Conservation (phyloP, 106 monocot genomes). For the Agapanthus africanus region DNA sequence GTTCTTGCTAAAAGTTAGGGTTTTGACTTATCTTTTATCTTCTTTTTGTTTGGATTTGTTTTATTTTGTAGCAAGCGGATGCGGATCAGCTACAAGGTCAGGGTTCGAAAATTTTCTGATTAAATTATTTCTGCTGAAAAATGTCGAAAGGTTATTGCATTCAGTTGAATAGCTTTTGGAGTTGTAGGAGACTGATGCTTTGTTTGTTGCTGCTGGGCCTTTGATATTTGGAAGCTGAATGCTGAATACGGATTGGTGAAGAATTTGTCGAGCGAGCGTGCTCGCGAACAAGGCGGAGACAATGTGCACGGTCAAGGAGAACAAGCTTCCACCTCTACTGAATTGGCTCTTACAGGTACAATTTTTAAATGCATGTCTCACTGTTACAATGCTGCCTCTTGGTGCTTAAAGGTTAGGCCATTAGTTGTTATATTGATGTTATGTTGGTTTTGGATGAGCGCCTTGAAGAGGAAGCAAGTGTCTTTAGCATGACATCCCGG, state of each 20-base stretch:
- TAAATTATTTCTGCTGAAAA: background rate
- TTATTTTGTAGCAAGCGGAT: conserved; percentile 47
- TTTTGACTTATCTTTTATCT: too few species aligned
- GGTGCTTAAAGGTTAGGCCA: background rate
- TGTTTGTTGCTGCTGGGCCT: background rate
- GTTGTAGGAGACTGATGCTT: background rate
- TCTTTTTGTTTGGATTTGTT: background rate
- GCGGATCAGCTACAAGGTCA: conserved; percentile 82
- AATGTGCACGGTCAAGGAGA: conserved; percentile 24
- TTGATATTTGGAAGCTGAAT: conserved; percentile 40
- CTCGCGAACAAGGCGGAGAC: conserved; percentile 10
- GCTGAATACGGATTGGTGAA: conserved; percentile 73
- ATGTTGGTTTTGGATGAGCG: too few species aligned
- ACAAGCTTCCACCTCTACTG: conserved; percentile 24
- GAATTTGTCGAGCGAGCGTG: conserved; percentile 30
- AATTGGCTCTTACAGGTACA: conserved; percentile 64
- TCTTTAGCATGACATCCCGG: too few species aligned
- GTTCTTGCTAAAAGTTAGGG: too few species aligned
- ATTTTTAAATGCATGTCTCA: background rate
- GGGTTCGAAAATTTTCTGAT: background rate
- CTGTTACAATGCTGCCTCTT: background rate
- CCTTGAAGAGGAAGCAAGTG: too few species aligned
- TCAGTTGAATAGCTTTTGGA: too few species aligned
- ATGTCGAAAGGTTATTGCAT: background rate
- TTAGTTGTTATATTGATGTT: too few species aligned